Evolutionary conservation across 768 basidiomycete genomes (phyloP).

Genomic region (Rhizopogon rudus): DNA sequence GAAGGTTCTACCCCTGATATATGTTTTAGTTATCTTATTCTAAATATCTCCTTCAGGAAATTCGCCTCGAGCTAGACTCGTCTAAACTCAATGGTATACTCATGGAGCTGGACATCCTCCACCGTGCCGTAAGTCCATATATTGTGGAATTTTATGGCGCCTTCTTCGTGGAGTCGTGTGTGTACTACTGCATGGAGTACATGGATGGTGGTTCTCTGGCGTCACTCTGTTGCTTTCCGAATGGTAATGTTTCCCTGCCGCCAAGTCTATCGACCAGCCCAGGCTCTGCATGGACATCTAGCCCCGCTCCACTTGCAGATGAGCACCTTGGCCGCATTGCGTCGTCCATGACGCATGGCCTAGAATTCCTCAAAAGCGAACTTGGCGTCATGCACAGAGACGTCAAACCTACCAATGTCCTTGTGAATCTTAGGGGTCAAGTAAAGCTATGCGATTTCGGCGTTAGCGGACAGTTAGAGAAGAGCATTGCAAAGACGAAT

Average conservation of each 20-base stretch:
- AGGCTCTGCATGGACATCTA: slow-evolving; percentile 30
- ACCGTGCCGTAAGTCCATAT: slow-evolving; percentile 84
- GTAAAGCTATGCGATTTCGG: slow-evolving; percentile 98
- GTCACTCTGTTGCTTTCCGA: slow-evolving; percentile 52
- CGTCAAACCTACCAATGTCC: slow-evolving; percentile 92
- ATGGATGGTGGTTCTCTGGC: slow-evolving; percentile 99
- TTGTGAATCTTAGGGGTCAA: slow-evolving; percentile 83
- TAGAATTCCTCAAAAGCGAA: slow-evolving; percentile 94
- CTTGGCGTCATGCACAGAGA: slow-evolving; percentile 84
- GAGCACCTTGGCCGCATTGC: slow-evolving; percentile 81
- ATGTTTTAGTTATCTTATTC: not conserved
- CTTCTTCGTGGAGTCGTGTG: slow-evolving; percentile 99
- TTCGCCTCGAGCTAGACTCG: slow-evolving; percentile 91
- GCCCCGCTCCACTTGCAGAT: slow-evolving; percentile 50
- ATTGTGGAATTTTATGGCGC: slow-evolving; percentile 99
- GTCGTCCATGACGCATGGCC: slow-evolving; percentile 76
- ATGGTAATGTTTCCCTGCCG: slow-evolving; percentile 29
- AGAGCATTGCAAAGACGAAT: slow-evolving; percentile 94
- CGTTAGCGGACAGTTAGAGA: slow-evolving; percentile 97
- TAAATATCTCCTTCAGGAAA: slow-evolving; percentile 61
- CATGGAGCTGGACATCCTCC: slow-evolving; percentile 98
- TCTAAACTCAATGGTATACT: slow-evolving; percentile 93
- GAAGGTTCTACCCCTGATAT: slow-evolving; percentile 62
- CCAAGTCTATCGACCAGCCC: slow-evolving; percentile 27
- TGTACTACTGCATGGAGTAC: slow-evolving; percentile 99